Base-by-base conservation (phyloP, 2,329 filamentous ascomycete species). In the Monilinia laxa region DNA sequence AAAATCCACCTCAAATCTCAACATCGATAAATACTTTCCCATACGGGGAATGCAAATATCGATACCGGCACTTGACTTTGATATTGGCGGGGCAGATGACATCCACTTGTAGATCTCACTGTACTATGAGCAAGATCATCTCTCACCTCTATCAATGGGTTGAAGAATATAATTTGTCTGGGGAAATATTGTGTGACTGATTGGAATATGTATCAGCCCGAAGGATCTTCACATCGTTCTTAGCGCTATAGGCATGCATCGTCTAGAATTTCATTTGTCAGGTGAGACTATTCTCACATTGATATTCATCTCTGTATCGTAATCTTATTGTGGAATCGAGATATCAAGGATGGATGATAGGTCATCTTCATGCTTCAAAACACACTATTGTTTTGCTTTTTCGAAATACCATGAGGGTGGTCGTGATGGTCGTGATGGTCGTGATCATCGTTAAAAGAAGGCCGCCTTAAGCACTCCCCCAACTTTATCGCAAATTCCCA, bases 381-480 rank as follows among this genome's bases (percentile, higher is more conserved):
- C 16, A n/a, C 14, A 58, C 20, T 47, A 28, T 5, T 51, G 25
- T 51, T 51, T 49, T 25, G 14, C 35, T 60, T 38, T 40, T 52
- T 4, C 2, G 23, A 51, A 20, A 47, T 59, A 47, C 51, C 52
- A 5, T 54, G 51, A 20, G 51, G 25, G 51, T 47, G 25, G 40
- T 59, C 25, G 12, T 59, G 42, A 35, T 31, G 6, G 28, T 31
- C 28, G 28, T 31, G 28, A 31, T 35, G 38, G 49, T 60, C 42
- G 31, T 35, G 58, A 52, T 51, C 58, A 38, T 51, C 58, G 28
- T 25, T 35, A 9, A n/a, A 59, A 18, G 55, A 52, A 42, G 63
- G 55, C 55, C 64, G 56, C 64, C 45, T 65, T 65, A 65, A 65
- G 31, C 54, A 60, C 35, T 62, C 12, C 59, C 59, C 53, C 11